Evolutionary conservation across 345 rosid species (phyloP).

Genomic region (Psidium friedrichsthalianum): DNA sequence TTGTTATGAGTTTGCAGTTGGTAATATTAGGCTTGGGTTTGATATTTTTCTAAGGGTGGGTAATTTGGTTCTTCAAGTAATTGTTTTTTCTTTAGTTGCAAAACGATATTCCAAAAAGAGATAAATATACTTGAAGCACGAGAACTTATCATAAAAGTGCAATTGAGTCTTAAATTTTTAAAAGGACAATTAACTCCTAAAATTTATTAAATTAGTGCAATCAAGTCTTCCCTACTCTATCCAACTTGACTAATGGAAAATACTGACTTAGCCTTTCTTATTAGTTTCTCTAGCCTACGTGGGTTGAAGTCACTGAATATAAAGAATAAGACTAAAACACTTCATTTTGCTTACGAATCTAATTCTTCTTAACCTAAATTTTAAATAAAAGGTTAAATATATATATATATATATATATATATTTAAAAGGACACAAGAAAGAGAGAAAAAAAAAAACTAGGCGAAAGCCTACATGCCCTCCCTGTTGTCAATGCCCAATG

Average conservation of each 20-base stretch:
- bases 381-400: background rate
- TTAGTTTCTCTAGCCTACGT: background rate
- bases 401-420: background rate
- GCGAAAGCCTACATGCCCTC: no score
- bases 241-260: background rate
- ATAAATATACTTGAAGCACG: background rate
- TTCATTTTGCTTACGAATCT: background rate
- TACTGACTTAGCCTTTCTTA: background rate
- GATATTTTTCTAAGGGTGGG: background rate
- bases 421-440: background rate
- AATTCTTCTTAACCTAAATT: background rate
- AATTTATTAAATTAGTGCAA: background rate
- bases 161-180: background rate
- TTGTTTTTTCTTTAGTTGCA: background rate
- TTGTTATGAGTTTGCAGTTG: background rate
- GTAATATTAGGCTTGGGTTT: background rate
- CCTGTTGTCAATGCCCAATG: background rate
- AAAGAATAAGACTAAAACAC: background rate
- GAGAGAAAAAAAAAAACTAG: background rate
- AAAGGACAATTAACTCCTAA: background rate
- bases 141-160: background rate
- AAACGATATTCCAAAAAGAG: background rate
- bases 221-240: background rate
- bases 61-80: background rate
- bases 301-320: background rate